Conservation (phyloP, 768 basidiomycete genomes). For the Mycena galericulata region DNA sequence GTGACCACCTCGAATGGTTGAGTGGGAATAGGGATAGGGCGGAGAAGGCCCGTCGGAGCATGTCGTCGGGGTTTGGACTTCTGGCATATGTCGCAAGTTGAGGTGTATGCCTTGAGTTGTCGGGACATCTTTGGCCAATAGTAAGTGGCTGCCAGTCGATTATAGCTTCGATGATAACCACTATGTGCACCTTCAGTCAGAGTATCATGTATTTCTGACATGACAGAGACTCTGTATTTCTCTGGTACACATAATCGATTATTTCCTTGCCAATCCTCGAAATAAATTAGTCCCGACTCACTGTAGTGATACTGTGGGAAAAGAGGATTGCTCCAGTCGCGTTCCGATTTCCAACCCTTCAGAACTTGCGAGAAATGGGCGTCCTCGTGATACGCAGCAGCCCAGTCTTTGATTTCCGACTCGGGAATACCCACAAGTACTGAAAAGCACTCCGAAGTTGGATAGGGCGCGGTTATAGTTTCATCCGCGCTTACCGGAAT, state of each 20-base stretch:
- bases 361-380: background rate
- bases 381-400: background rate
- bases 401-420: slow-evolving; percentile 2
- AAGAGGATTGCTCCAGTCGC: slow-evolving; percentile 2
- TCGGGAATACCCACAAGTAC: slow-evolving; percentile 1
- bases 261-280: slow-evolving; percentile 39
- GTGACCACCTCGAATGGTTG: slow-evolving; percentile 2
- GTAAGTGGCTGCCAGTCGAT: slow-evolving; percentile 36
- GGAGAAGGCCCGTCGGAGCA: slow-evolving; percentile 46
- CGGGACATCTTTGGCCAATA: slow-evolving; percentile 50
- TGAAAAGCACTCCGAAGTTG: background rate
- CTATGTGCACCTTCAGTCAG: slow-evolving; percentile 42
- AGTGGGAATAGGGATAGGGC: slow-evolving; percentile 47
- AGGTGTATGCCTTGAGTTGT: slow-evolving; percentile 37
- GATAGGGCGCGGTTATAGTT: background rate
- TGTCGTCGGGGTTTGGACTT: slow-evolving; percentile 32
- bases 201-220: slow-evolving; percentile 42
- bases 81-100: slow-evolving; percentile 44
- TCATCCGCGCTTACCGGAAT: background rate
- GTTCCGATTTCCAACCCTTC: background rate
- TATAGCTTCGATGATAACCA: slow-evolving; percentile 43
- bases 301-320: slow-evolving; percentile 22
- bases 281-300: slow-evolving; percentile 36
- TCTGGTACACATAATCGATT: slow-evolving; percentile 47
- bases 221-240: slow-evolving; percentile 19